Percentiles rank a stretch among this genome's conserved stretches.
phyloP scores from a whole-genome alignment of 192 early-diverging fungal species.

The Coemansia sp. region DNA sequence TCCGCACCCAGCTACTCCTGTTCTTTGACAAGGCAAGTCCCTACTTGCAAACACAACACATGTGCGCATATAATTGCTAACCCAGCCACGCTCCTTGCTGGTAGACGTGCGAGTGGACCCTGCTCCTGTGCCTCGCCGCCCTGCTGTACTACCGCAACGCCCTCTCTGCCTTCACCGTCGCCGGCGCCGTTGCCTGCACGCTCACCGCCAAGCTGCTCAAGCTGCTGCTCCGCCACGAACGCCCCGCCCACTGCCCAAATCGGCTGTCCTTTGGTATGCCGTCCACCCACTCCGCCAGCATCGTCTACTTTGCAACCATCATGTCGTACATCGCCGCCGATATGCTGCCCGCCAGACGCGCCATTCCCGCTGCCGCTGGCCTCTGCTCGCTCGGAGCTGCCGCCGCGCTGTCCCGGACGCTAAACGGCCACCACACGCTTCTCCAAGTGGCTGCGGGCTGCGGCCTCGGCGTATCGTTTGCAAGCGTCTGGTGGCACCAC shows the following conservation, averaged over 20 bases:
- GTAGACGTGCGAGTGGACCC: slow-evolving; percentile 39
- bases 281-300: slow-evolving; percentile 34
- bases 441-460: slow-evolving; percentile 34
- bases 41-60: no score
- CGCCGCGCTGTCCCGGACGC: slow-evolving; percentile 30
- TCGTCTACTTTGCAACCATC: slow-evolving; percentile 24
- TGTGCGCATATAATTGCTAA: no score
- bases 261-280: slow-evolving; percentile 40
- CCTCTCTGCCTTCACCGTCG: slow-evolving; percentile 1
- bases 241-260: slow-evolving; percentile 2
- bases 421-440: slow-evolving; percentile 34
- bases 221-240: slow-evolving; percentile 28
- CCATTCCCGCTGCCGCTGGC: neutral
- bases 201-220: slow-evolving; percentile 31
- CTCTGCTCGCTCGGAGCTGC: slow-evolving; percentile 4
- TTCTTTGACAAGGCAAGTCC: slow-evolving; percentile 28
- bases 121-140: slow-evolving; percentile 2
- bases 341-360: neutral
- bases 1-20: neutral
- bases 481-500: slow-evolving; percentile 21
- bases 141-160: slow-evolving; percentile 36
- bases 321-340: neutral
- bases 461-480: slow-evolving; percentile 18
- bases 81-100: no score
- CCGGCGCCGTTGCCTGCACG: slow-evolving; percentile 20